phyloP scores from a whole-genome alignment of 2,329 filamentous ascomycete species.

The Neoascochyta sp. region DNA sequence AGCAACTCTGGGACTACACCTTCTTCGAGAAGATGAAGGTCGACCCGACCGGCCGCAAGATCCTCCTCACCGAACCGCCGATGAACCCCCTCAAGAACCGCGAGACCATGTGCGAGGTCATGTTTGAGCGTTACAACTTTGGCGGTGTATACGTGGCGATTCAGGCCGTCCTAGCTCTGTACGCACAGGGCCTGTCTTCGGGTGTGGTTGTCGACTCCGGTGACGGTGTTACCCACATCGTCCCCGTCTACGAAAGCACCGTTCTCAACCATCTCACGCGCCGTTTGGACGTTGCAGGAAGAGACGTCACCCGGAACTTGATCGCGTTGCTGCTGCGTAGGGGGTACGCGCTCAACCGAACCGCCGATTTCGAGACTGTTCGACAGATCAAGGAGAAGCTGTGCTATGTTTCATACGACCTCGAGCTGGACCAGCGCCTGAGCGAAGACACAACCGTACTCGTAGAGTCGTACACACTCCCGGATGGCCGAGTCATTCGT shows the following conservation, averaged over 20 bases:
- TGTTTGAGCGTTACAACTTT: constrained; percentile 97
- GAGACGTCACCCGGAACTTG: constrained; percentile 96
- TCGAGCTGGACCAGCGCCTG: constrained; percentile 91
- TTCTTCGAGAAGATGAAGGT: constrained; percentile 97
- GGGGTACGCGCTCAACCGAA: constrained; percentile 95
- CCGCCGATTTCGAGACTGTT: constrained; percentile 97
- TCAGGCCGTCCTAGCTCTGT: constrained; percentile 91
- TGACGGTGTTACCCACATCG: constrained; percentile 97
- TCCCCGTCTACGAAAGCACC: constrained; percentile 96
- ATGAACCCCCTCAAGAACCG: constrained; percentile 98
- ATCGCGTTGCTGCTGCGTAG: constrained; percentile 90
- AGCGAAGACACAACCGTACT: constrained; percentile 96
- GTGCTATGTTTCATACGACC: constrained; percentile 97
- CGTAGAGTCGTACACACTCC: constrained; percentile 95
- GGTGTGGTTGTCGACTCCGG: constrained; percentile 99
- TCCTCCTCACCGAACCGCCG: constrained; percentile 92
- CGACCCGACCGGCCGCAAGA: constrained; percentile 88
- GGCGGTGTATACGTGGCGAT: constrained; percentile 97
- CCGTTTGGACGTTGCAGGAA: constrained; percentile 88
- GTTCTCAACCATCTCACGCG: constrained; percentile 96
- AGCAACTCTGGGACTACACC: constrained; percentile 98
- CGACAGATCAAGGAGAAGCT: constrained; percentile 99
- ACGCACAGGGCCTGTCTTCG: constrained; percentile 79
- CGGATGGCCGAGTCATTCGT: constrained; percentile 91
- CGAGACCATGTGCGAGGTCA: constrained; percentile 97